Evolutionary conservation across 148 eudicot species (phyloP).

Genomic region (Rhododendron simsii): DNA sequence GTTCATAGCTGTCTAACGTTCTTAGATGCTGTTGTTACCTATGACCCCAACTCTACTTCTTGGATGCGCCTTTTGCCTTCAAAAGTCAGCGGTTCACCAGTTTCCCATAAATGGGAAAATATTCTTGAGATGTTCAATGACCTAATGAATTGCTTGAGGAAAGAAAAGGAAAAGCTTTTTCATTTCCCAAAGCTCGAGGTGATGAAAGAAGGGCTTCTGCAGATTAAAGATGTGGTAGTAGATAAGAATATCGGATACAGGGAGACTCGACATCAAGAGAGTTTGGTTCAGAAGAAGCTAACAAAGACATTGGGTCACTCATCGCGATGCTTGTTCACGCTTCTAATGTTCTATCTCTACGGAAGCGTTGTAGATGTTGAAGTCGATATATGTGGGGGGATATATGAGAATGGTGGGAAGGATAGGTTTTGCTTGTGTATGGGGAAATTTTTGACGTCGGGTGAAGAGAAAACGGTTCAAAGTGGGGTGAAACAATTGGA

Average conservation of each 20-base stretch:
- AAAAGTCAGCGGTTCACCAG: slow-evolving; percentile 28
- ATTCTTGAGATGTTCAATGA: slow-evolving; percentile 78
- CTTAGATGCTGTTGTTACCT: slow-evolving; percentile 44
- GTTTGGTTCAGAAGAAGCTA: slow-evolving; percentile 74
- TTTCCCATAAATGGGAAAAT: slow-evolving; percentile 68
- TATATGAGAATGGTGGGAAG: slow-evolving; percentile 35
- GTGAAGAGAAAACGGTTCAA: slow-evolving; percentile 56
- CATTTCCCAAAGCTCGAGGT: slow-evolving; percentile 63
- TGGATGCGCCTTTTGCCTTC: slow-evolving; percentile 76
- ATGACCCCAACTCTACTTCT: slow-evolving; percentile 60
- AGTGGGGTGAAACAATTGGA: slow-evolving; percentile 70
- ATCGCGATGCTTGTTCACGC: slow-evolving; percentile 77
- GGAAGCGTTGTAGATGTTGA: slow-evolving; percentile 57
- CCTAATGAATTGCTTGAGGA: slow-evolving; percentile 49
- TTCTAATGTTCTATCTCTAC: slow-evolving; percentile 67
- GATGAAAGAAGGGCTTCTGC: slow-evolving; percentile 88
- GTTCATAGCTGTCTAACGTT: slow-evolving; percentile 62
- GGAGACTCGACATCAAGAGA: slow-evolving; percentile 59
- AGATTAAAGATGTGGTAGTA: slow-evolving; percentile 64
- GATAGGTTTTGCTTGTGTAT: slow-evolving; percentile 53
- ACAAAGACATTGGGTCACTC: slow-evolving; percentile 67
- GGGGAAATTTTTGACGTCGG: slow-evolving; percentile 68
- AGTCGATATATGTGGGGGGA: slow-evolving; percentile 65
- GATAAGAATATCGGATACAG: slow-evolving; percentile 70
- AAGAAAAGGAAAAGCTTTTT: slow-evolving; percentile 38